phyloP scores from a whole-genome alignment of 495 filamentous ascomycete species.

The Xylaria flabelliformis region DNA sequence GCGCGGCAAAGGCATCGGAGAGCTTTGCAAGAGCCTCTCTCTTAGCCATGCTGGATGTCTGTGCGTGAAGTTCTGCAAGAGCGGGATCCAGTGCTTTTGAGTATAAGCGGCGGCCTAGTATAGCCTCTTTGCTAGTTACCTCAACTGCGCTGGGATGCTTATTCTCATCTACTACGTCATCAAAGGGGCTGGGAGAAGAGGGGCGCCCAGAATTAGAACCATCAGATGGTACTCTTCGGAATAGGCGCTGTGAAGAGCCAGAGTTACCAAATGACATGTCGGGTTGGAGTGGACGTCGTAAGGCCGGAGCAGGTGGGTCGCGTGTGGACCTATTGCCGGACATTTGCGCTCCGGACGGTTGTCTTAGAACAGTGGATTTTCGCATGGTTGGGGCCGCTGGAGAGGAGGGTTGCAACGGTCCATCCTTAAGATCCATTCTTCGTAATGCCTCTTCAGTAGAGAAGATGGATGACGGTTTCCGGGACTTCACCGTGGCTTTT shows the following conservation, averaged over 20 bases:
- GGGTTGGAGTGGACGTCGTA: slow-evolving; percentile 76
- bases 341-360: slow-evolving; percentile 57
- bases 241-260: slow-evolving; percentile 86
- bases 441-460: slow-evolving; percentile 63
- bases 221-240: slow-evolving; percentile 81
- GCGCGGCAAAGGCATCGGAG: slow-evolving; percentile 80
- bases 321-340: slow-evolving; percentile 51
- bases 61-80: slow-evolving; percentile 81
- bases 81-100: slow-evolving; percentile 77
- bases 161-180: slow-evolving; percentile 51
- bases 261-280: slow-evolving; percentile 91
- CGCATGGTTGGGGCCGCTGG: slow-evolving; percentile 56
- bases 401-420: slow-evolving; percentile 57
- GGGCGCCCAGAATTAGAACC: slow-evolving; percentile 54
- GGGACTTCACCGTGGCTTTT: slow-evolving; percentile 53
- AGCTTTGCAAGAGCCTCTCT: slow-evolving; percentile 81
- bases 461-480: slow-evolving; percentile 59
- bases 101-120: slow-evolving; percentile 80
- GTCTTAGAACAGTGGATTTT: slow-evolving; percentile 57
- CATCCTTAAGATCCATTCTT: slow-evolving; percentile 65
- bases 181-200: slow-evolving; percentile 42
- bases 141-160: slow-evolving; percentile 51
- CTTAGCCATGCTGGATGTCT: slow-evolving; percentile 75
- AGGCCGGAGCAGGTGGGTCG: slow-evolving; percentile 58
- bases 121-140: slow-evolving; percentile 74